Evolutionary conservation across 495 filamentous ascomycete species (phyloP), one percentile per base, ranked within the genome.

Genomic region (Aspergillus baeticus): DNA sequence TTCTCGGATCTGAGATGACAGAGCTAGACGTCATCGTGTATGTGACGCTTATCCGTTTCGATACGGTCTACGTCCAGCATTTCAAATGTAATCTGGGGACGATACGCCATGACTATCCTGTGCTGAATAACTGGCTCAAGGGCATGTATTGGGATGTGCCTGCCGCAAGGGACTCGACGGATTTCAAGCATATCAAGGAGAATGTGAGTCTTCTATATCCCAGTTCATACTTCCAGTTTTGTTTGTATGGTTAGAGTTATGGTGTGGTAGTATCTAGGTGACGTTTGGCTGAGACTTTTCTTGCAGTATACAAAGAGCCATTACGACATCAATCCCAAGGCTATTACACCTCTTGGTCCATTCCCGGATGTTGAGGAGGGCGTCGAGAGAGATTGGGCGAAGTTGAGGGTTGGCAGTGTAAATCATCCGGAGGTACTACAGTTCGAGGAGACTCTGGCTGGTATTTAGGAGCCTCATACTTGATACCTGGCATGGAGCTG

Each of bases 321-420:
- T 51, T 33, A 22, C 4, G 76, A 85, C 62, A 82, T 87, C 58
- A 88, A 88, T 49, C 85, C 84, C 2, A 66, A 77, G 47, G 68
- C 77, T 4, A 85, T 89, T 54, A 86, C 85, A 4, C 87, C 87
- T 0, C 55, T 85, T 20, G 87, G 87, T 1, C 87, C 87, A 10
- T 66, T 80, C 58, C 87, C 87, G 8, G 74, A 87, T 63, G 79
- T 90, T 1, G 68, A 82, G 49, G 64, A 70, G 38, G 75, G 71
- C 14, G 67, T 74, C 10, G 70, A 77, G 51, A 57, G 63, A 60
- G 70, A 78, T 48, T 71, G 64, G 61, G 65, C 51, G 23, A 65
- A 68, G 57, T 41, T 79, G 43, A 66, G 45, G 29, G 56, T 67
- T 13, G 75, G 73, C 2, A 49, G 56, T 10, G 56, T 58, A 10